Conservation (phyloP, 176 grass and related monocot genomes). For the Musa schizocarpa region DNA sequence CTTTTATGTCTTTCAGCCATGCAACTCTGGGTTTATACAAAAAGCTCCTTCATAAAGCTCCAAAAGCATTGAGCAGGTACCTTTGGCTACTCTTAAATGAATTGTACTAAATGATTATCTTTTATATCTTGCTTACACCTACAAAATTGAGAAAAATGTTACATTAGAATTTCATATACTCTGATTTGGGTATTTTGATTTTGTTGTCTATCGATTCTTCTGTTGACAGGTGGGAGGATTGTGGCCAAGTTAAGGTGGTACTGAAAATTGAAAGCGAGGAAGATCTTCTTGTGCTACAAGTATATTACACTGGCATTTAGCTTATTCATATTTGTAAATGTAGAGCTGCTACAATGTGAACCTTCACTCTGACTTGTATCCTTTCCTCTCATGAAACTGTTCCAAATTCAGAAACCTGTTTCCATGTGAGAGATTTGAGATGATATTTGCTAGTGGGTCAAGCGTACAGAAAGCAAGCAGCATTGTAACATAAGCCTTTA, state of each 20-base stretch:
- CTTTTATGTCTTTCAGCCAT: constrained; percentile 47
- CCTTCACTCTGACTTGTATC: not conserved
- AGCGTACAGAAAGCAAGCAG: not conserved
- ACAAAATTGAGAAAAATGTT: not conserved
- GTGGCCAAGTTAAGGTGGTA: constrained; percentile 93
- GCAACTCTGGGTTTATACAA: constrained; percentile 94
- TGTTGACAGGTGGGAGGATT: constrained; percentile 76
- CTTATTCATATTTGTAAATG: too few species aligned
- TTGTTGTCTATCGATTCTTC: not conserved
- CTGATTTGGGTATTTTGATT: not conserved
- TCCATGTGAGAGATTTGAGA: not conserved
- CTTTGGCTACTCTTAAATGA: not conserved
- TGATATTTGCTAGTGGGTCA: not conserved
- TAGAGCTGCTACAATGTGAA: not conserved
- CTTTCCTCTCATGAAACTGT: not conserved
- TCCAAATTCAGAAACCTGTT: not conserved
- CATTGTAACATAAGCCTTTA: too few species aligned
- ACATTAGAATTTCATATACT: not conserved
- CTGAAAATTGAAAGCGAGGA: constrained; percentile 85
- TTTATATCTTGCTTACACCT: not conserved
- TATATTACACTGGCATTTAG: constrained; percentile 18
- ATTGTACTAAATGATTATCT: not conserved
- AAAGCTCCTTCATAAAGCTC: constrained; percentile 82
- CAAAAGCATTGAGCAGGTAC: constrained; percentile 90
- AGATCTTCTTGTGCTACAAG: constrained; percentile 92